These are phyloP conservation scores for Crepidotus variabilis DNA, from an alignment of 768 basidiomycete genomes.

Conservation along the genomic window DNA sequence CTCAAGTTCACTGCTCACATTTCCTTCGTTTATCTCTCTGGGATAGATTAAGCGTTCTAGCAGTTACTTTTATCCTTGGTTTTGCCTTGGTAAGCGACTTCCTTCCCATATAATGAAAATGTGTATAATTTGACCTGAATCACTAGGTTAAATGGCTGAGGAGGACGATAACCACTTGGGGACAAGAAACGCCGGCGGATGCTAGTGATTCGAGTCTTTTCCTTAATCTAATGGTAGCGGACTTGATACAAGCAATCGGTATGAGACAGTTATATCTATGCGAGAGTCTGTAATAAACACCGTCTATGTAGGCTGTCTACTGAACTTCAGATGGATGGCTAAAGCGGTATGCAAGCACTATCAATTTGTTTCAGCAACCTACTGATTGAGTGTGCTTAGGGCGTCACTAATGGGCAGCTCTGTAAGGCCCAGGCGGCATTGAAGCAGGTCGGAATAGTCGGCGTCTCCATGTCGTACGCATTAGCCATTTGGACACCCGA, in stretches of 20 bases:
- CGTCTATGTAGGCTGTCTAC: constrained; percentile 29
- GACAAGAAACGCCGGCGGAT: constrained; percentile 15
- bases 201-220: constrained; percentile 37
- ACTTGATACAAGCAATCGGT: constrained; percentile 42
- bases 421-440: constrained; percentile 45
- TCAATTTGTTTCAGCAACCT: neutral
- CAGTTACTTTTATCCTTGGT: constrained; percentile 18
- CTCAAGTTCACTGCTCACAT: neutral
- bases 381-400: constrained; percentile 10
- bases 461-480: constrained; percentile 38
- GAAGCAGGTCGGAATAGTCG: constrained; percentile 48
- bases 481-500: constrained; percentile 8
- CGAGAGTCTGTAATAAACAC: neutral
- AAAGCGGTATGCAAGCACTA: constrained; percentile 20
- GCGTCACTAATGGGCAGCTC: constrained; percentile 29
- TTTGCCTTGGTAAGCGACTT: constrained; percentile 21
- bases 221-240: constrained; percentile 43
- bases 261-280: constrained; percentile 1
- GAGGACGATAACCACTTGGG: constrained; percentile 12
- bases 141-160: constrained; percentile 17
- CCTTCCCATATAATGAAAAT: neutral
- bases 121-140: neutral
- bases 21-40: neutral
- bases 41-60: neutral
- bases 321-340: constrained; percentile 39